These are phyloP conservation scores for Thymus mandschuricus DNA, from an alignment of 257 asterid species.

Conservation along the genomic window DNA sequence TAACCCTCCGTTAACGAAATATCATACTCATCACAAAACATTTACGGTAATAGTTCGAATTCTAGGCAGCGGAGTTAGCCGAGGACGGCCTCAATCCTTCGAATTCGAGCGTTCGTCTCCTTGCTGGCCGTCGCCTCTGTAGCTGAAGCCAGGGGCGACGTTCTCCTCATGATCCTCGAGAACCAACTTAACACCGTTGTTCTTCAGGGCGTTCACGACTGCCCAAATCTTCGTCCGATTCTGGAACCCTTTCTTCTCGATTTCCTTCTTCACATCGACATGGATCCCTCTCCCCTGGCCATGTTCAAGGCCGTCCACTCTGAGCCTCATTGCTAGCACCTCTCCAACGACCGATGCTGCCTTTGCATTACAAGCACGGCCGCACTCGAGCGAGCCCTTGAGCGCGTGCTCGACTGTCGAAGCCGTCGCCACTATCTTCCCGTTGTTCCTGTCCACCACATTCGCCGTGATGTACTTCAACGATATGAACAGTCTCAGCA, in stretches of 20 bases:
- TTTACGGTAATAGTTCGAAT: neutral
- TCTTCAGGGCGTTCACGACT: slow-evolving; percentile 60
- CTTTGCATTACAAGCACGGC: slow-evolving; percentile 83
- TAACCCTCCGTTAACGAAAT: too few species aligned
- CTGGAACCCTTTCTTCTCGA: slow-evolving; percentile 79
- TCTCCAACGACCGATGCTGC: slow-evolving; percentile 90
- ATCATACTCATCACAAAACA: neutral
- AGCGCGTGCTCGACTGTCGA: slow-evolving; percentile 78
- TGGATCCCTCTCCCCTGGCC: slow-evolving; percentile 81
- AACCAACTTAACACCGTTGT: slow-evolving; percentile 61
- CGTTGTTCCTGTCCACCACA: slow-evolving; percentile 77
- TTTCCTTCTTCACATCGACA: slow-evolving; percentile 69
- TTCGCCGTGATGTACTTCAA: slow-evolving; percentile 84
- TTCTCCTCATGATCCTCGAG: slow-evolving; percentile 51
- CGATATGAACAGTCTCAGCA: slow-evolving; percentile 73
- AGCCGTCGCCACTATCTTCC: slow-evolving; percentile 69
- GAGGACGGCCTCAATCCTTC: slow-evolving; percentile 20
- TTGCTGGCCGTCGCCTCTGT: neutral
- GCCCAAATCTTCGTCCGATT: slow-evolving; percentile 75
- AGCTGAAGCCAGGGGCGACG: slow-evolving; percentile 28
- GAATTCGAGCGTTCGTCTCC: slow-evolving; percentile 19
- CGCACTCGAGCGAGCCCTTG: slow-evolving; percentile 70
- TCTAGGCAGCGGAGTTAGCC: slow-evolving; percentile 4
- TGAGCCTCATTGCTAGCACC: slow-evolving; percentile 84
- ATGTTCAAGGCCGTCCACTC: slow-evolving; percentile 80